These are phyloP conservation scores for Neonectria punicea DNA, from an alignment of 2,329 filamentous ascomycete species.

Conservation along the genomic window DNA sequence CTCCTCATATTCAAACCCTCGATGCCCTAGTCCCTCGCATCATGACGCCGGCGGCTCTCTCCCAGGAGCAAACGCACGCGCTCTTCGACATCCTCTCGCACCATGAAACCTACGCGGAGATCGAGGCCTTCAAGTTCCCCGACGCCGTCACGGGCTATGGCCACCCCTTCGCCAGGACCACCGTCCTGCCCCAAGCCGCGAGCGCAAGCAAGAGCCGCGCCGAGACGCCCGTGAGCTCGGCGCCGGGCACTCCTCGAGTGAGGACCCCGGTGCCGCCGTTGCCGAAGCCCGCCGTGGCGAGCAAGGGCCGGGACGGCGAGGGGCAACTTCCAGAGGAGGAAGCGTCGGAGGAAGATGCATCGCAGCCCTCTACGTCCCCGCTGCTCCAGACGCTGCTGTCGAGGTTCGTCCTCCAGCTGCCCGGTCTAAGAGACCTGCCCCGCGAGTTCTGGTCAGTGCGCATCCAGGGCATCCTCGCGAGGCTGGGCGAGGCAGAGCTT, in stretches of 20 bases:
- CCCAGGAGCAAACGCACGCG: conserved; percentile 58
- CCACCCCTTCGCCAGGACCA: conserved; percentile 67
- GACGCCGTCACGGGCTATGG: conserved; percentile 74
- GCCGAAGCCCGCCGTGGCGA: conserved; percentile 1
- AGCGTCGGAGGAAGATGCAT: conserved; percentile 40
- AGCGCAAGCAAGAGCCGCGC: conserved; percentile 28
- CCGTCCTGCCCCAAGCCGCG: conserved; percentile 26
- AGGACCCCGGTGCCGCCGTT: conserved; percentile 39
- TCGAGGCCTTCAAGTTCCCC: conserved; percentile 75
- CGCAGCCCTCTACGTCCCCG: conserved; percentile 63
- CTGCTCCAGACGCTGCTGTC: conserved; percentile 75
- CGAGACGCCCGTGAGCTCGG: conserved; percentile 39
- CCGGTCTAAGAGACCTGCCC: conserved; percentile 72
- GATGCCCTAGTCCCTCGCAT: conserved; percentile 27
- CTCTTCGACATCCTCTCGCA: conserved; percentile 71
- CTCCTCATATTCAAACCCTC: not conserved
- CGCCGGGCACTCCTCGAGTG: conserved; percentile 42
- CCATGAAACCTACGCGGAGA: conserved; percentile 72
- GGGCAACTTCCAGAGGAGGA: conserved; percentile 20
- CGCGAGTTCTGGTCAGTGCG: conserved; percentile 73
- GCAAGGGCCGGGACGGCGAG: not conserved
- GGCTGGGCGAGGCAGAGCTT: conserved; percentile 74
- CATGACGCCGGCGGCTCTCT: conserved; percentile 43
- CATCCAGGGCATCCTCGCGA: conserved; percentile 67
- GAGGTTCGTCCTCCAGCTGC: conserved; percentile 72